phyloP scores from a whole-genome alignment of 2,329 filamentous ascomycete species.

The Aplosporella prunicola region DNA sequence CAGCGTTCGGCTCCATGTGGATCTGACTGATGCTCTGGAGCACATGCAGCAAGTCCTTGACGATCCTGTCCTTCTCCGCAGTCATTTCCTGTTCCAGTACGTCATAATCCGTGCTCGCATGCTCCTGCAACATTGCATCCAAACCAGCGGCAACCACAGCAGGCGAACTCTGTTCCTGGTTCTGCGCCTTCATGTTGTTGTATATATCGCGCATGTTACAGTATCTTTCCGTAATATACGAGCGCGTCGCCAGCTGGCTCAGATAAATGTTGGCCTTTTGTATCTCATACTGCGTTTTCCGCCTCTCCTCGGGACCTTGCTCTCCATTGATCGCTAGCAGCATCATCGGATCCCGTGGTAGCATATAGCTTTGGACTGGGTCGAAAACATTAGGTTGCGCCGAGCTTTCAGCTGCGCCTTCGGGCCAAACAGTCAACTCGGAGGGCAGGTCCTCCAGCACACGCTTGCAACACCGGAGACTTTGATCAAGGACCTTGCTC shows the following conservation, averaged over 20 bases:
- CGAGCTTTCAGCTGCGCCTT: conserved; percentile 24
- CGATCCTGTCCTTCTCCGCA: conserved; percentile 69
- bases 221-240: conserved; percentile 79
- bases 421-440: conserved; percentile 53
- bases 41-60: conserved; percentile 67
- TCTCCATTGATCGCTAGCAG: conserved; percentile 16
- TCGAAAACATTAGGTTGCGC: conserved; percentile 11
- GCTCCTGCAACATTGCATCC: conserved; percentile 24
- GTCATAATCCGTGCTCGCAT: conserved; percentile 24
- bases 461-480: conserved; percentile 59
- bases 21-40: conserved; percentile 70
- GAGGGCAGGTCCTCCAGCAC: conserved; percentile 58
- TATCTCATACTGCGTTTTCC: conserved; percentile 66
- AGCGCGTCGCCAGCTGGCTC: conserved; percentile 70
- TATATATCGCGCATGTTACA: conserved; percentile 65
- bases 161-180: conserved; percentile 29
- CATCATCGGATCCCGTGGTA: conserved; percentile 14
- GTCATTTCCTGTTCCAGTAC: conserved; percentile 56
- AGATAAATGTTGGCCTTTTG: conserved; percentile 86
- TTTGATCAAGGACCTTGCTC: conserved; percentile 60
- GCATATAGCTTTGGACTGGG: conserved; percentile 16
- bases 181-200: conserved; percentile 33
- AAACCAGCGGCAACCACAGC: conserved; percentile 28
- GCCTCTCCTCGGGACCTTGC: conserved; percentile 27
- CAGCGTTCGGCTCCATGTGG: conserved; percentile 67